Evolutionary conservation across 1,139 yeast species (phyloP).

Genomic region (Geotrichum reessii): DNA sequence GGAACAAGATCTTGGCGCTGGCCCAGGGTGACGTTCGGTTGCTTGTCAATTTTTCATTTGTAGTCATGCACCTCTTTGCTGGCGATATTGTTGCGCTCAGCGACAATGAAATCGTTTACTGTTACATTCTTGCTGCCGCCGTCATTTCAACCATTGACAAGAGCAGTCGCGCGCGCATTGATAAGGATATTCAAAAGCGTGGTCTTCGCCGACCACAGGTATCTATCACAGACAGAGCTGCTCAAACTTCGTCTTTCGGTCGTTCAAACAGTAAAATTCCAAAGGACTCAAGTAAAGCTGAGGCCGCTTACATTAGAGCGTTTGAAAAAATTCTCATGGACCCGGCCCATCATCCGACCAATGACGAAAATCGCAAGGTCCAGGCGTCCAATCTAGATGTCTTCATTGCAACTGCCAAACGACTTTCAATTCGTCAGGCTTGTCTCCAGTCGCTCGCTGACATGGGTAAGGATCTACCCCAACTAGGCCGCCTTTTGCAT

Average conservation of each 20-base stretch:
- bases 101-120: constrained; percentile 19
- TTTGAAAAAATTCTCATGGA: constrained; percentile 5
- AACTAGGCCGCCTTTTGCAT: constrained; percentile 18
- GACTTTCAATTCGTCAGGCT: constrained; percentile 13
- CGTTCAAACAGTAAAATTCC: constrained; percentile 10
- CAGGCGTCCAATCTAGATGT: constrained; percentile 6
- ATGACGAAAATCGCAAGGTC: constrained; percentile 1
- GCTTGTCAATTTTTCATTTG: constrained; percentile 17
- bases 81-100: constrained; percentile 16
- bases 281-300: constrained; percentile 17
- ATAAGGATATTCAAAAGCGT: constrained; percentile 15
- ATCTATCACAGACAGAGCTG: constrained; percentile 17
- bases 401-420: constrained; percentile 16
- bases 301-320: constrained; percentile 12
- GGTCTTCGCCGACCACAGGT: constrained; percentile 16
- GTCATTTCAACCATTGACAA: constrained; percentile 14
- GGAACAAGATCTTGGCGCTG: constrained; percentile 17
- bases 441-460: constrained; percentile 16
- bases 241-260: background rate
- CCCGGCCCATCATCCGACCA: background rate
- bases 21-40: constrained; percentile 16
- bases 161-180: constrained; percentile 5
- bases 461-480: constrained; percentile 18
- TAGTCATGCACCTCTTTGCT: constrained; percentile 19
- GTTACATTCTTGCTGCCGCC: constrained; percentile 20